These are phyloP conservation scores for Exserohilum turcica DNA, from an alignment of 2,329 filamentous ascomycete genomes.

Conservation along the genomic window DNA sequence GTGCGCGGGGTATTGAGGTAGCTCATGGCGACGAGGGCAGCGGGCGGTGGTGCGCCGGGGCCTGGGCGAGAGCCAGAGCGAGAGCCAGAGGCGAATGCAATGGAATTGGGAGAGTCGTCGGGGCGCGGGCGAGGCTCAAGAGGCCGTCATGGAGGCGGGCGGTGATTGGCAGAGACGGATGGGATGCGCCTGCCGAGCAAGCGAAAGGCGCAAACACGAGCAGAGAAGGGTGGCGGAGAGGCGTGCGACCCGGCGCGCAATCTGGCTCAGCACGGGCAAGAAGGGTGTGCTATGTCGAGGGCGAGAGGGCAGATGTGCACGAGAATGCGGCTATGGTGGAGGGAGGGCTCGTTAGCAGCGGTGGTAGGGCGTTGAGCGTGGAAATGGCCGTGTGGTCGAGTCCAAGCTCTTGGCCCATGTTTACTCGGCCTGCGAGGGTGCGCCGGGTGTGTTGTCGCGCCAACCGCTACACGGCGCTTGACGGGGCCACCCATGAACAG, in stretches of 20 bases:
- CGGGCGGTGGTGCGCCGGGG: constrained; percentile 13
- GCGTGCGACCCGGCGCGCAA: constrained; percentile 29
- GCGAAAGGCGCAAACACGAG: constrained; percentile 17
- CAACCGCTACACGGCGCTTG: constrained; percentile 6
- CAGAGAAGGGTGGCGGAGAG: constrained; percentile 22
- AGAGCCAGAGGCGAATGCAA: constrained; percentile 23
- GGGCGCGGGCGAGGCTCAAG: constrained; percentile 20
- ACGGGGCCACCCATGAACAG: constrained; percentile 22
- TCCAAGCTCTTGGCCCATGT: constrained; percentile 19
- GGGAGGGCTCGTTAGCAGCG: too few relatives aligned
- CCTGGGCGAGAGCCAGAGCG: constrained; percentile 30
- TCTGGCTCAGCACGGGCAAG: constrained; percentile 29
- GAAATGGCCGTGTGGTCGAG: constrained; percentile 27
- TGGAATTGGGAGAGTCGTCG: constrained; percentile 15
- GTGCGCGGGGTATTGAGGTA: constrained; percentile 46
- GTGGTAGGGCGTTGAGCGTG: constrained; percentile 31
- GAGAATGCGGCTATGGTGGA: constrained; percentile 26
- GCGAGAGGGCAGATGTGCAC: too few relatives aligned
- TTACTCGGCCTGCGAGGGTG: constrained; percentile 13
- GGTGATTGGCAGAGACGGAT: constrained; percentile 23
- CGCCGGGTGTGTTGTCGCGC: constrained; percentile 11
- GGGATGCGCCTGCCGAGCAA: constrained; percentile 35
- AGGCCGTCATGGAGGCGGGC: constrained; percentile 38
- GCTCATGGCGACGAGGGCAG: constrained; percentile 44
- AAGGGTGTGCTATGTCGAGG: too few relatives aligned